A percentile compares a stretch with the other conserved stretches of the same genome.
phyloP scores from a whole-genome alignment of 2,329 filamentous ascomycete genomes.

The Trichophyton equinum region DNA sequence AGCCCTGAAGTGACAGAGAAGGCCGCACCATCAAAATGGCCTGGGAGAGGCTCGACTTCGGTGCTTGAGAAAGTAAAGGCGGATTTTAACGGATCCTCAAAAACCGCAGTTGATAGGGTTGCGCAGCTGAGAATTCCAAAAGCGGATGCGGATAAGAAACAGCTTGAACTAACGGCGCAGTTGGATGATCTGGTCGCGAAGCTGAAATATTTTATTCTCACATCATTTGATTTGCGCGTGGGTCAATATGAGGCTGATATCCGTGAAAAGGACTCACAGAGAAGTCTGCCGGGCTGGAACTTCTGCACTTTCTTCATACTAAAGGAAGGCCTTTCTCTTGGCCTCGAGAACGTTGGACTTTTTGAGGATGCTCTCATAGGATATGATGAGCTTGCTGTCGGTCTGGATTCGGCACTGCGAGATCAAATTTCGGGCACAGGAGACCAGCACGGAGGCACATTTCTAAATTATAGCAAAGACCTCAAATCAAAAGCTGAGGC shows the following conservation, averaged over 20 bases:
- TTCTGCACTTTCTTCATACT: constrained; percentile 98
- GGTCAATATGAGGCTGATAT: constrained; percentile 96
- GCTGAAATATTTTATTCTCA: constrained; percentile 73
- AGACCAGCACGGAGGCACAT: constrained; percentile 56
- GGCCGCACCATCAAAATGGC: constrained; percentile 56
- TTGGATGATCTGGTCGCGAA: constrained; percentile 77
- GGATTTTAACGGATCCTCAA: constrained; percentile 74
- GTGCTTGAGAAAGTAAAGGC: constrained; percentile 78
- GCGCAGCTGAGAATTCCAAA: constrained; percentile 68
- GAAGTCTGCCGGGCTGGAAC: constrained; percentile 87
- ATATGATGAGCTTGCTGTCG: constrained; percentile 86
- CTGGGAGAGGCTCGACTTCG: constrained; percentile 62
- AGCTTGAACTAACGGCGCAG: constrained; percentile 65
- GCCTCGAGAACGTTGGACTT: constrained; percentile 90
- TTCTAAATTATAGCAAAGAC: constrained; percentile 62
- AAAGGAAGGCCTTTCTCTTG: constrained; percentile 85
- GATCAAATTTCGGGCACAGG: constrained; percentile 54
- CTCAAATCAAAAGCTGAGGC: constrained; percentile 49
- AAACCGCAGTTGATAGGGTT: constrained; percentile 61
- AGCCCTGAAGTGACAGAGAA: constrained; percentile 57
- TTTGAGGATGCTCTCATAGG: constrained; percentile 90
- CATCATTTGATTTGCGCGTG: constrained; percentile 81
- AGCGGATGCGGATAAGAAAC: constrained; percentile 47
- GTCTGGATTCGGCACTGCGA: constrained; percentile 67
- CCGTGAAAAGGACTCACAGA: constrained; percentile 79